Evolutionary conservation across 2,329 filamentous ascomycete genomes (phyloP).

Genomic region (Pyricularia sp.): DNA sequence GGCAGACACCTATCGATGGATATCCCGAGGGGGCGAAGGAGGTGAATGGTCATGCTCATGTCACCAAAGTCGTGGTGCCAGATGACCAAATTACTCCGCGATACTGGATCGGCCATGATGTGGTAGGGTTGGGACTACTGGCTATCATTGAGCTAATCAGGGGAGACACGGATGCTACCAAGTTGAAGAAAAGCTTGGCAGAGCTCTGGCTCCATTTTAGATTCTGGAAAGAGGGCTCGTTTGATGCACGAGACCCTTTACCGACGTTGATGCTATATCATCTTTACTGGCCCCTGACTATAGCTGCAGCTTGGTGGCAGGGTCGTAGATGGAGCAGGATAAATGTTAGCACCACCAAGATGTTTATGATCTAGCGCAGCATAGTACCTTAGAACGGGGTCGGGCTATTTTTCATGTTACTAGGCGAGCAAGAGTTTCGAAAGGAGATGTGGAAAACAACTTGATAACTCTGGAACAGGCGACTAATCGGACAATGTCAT

Average conservation of each 20-base stretch:
- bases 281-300: conserved; percentile 43
- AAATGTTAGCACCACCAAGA: conserved; percentile 51
- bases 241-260: conserved; percentile 43
- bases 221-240: conserved; percentile 46
- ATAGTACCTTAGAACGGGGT: too few relatives aligned
- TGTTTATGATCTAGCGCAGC: background rate
- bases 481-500: too few relatives aligned
- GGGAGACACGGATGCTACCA: conserved; percentile 7
- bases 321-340: conserved; percentile 51
- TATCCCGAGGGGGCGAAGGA: background rate
- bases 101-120: conserved; percentile 62
- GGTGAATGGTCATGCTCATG: background rate
- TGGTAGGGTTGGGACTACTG: conserved; percentile 41
- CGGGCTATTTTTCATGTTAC: too few relatives aligned
- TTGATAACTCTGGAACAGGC: too few relatives aligned
- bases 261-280: conserved; percentile 49
- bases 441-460: too few relatives aligned
- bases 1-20: background rate
- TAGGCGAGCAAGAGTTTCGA: too few relatives aligned
- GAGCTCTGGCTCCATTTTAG: conserved; percentile 7
- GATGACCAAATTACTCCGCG: conserved; percentile 17
- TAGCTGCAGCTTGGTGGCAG: conserved; percentile 32
- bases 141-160: conserved; percentile 27
- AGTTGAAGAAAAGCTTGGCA: background rate
- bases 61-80: background rate